These are phyloP conservation scores for Sarocladium kiliense DNA, from an alignment of 2,329 filamentous ascomycete genomes.

Conservation along the genomic window DNA sequence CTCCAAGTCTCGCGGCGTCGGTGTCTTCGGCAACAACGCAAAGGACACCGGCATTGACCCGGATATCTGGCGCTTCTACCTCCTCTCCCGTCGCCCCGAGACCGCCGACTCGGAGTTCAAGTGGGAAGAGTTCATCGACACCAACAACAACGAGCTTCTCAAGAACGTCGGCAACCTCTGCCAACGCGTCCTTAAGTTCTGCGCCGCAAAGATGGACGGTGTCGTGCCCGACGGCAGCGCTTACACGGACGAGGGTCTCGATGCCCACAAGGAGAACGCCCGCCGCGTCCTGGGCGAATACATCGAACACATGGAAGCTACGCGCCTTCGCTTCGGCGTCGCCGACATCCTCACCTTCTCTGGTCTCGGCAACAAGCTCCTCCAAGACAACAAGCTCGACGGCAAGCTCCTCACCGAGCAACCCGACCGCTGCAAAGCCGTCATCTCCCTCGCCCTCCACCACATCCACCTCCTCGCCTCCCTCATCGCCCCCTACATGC, in stretches of 20 bases:
- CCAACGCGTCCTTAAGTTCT: constrained; percentile 69
- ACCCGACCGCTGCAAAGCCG: constrained; percentile 48
- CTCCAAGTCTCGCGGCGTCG: constrained; percentile 82
- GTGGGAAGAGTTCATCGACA: constrained; percentile 75
- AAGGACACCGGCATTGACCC: constrained; percentile 78
- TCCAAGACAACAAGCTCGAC: constrained; percentile 48
- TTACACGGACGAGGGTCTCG: constrained; percentile 51
- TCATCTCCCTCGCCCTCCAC: constrained; percentile 78
- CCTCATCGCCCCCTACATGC: constrained; percentile 80
- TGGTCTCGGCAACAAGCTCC: constrained; percentile 43
- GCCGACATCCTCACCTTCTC: constrained; percentile 63
- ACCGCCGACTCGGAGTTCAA: constrained; percentile 84
- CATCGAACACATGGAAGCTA: constrained; percentile 61
- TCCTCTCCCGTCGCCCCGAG: constrained; percentile 80
- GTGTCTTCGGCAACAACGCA: constrained; percentile 87
- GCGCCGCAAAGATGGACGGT: constrained; percentile 69
- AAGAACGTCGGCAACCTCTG: constrained; percentile 72
- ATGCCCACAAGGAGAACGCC: constrained; percentile 54
- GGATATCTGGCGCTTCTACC: constrained; percentile 91
- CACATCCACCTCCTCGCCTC: constrained; percentile 76
- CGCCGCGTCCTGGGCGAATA: constrained; percentile 65
- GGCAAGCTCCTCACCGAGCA: constrained; percentile 50
- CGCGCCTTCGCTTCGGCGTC: constrained; percentile 65
- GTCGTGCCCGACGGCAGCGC: constrained; percentile 57
- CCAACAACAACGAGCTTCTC: constrained; percentile 85